Evolutionary conservation across 768 basidiomycete species (phyloP).

Genomic region (Suillus subluteus): DNA sequence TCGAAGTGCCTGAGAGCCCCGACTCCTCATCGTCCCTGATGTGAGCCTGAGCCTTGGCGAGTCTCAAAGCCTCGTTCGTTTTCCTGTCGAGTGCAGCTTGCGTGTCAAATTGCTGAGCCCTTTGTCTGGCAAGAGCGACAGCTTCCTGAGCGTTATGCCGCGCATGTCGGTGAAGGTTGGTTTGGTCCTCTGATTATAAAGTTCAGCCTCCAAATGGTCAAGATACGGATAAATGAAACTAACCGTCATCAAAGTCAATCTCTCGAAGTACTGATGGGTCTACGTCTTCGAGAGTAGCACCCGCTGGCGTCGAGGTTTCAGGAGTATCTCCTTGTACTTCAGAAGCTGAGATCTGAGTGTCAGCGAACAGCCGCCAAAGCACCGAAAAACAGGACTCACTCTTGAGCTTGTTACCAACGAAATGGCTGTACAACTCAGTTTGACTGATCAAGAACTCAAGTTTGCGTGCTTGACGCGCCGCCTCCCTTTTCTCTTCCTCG

Average conservation of each 20-base stretch:
- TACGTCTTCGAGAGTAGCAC: constrained; percentile 59
- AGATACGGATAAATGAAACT: constrained; percentile 24
- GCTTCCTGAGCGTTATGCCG: constrained; percentile 90
- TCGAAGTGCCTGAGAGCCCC: constrained; percentile 30
- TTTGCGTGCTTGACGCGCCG: constrained; percentile 91
- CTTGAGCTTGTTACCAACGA: constrained; percentile 96
- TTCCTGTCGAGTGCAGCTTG: constrained; percentile 82
- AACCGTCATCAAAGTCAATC: constrained; percentile 92
- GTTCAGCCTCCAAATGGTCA: constrained; percentile 10
- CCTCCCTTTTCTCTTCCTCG: constrained; percentile 93
- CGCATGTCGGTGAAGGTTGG: constrained; percentile 84
- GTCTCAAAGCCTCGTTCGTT: constrained; percentile 73
- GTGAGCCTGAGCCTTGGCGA: constrained; percentile 59
- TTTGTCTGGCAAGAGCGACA: constrained; percentile 72
- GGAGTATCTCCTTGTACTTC: constrained; percentile 70
- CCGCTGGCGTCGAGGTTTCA: constrained; percentile 51
- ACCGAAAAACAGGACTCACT: constrained; percentile 50
- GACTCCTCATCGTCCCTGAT: constrained; percentile 50
- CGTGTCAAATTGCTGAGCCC: constrained; percentile 84
- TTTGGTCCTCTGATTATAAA: constrained; percentile 71
- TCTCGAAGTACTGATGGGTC: constrained; percentile 61
- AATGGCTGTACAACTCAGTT: constrained; percentile 98
- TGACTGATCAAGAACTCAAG: constrained; percentile 98
- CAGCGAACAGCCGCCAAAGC: constrained; percentile 11
- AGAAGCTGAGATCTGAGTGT: constrained; percentile 52